phyloP scores from a whole-genome alignment of 1,139 yeast species.

The Saccharomyces hybrid region DNA sequence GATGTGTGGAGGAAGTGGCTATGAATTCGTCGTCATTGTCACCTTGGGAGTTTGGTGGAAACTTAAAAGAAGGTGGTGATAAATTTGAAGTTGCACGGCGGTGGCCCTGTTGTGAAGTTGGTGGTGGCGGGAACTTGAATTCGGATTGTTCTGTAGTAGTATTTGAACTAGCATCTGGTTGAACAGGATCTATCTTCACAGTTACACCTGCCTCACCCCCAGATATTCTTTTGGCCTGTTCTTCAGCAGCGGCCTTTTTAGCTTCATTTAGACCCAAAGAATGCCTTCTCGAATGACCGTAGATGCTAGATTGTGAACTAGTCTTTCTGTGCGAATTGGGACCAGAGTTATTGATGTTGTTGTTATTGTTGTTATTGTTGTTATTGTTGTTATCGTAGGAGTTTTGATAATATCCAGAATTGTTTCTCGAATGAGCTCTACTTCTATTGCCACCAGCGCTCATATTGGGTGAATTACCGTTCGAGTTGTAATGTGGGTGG shows the following conservation, averaged over 20 bases:
- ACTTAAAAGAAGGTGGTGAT: constrained; percentile 20
- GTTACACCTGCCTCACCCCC: constrained; percentile 11
- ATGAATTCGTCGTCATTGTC: constrained; percentile 28
- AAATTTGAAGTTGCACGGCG: constrained; percentile 28
- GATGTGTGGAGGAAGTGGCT: constrained; percentile 34
- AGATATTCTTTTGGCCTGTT: constrained; percentile 54
- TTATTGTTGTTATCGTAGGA: constrained; percentile 23
- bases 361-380: constrained; percentile 24
- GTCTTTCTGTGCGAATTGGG: constrained; percentile 31
- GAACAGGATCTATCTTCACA: constrained; percentile 10
- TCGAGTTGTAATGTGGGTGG: constrained; percentile 26
- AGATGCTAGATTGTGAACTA: constrained; percentile 30
- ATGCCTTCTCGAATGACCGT: constrained; percentile 84
- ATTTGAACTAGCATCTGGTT: constrained; percentile 11
- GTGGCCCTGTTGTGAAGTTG: constrained; percentile 25
- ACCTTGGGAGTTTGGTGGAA: constrained; percentile 13
- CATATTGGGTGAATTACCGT: constrained; percentile 13
- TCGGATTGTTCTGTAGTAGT: constrained; percentile 23
- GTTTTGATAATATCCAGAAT: constrained; percentile 27
- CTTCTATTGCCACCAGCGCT: constrained; percentile 22
- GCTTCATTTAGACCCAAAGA: constrained; percentile 91
- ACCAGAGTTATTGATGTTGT: constrained; percentile 14
- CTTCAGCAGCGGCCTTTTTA: constrained; percentile 91
- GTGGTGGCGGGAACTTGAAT: constrained; percentile 50
- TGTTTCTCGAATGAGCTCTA: constrained; percentile 31